Percentiles rank a stretch among this genome's conserved stretches.
phyloP scores from a whole-genome alignment of 192 early-diverging fungal species.

The Dimargaris xerosporica region DNA sequence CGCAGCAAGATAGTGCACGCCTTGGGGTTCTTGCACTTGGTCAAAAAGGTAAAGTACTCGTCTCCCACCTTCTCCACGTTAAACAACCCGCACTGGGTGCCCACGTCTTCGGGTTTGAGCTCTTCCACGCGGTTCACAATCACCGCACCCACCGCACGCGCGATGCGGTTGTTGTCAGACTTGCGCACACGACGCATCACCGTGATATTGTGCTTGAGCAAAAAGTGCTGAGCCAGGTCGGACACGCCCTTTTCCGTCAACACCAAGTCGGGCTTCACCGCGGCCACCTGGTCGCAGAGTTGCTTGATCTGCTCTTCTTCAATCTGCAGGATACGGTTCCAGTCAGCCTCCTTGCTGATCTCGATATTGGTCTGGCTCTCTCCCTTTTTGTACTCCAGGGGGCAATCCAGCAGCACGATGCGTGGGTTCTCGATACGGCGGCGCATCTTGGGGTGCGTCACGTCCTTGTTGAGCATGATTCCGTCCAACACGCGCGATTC shows the following conservation, averaged over 20 bases:
- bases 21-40: constrained; percentile 89
- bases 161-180: constrained; percentile 98
- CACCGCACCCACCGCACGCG: constrained; percentile 90
- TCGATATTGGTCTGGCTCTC: constrained; percentile 99
- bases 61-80: constrained; percentile 95
- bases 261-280: constrained; percentile 92
- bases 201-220: constrained; percentile 95
- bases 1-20: constrained; percentile 96
- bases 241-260: constrained; percentile 99
- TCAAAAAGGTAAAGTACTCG: constrained; percentile 97
- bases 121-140: constrained; percentile 96
- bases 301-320: constrained; percentile 98
- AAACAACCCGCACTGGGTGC: constrained; percentile 87
- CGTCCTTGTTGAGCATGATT: constrained; percentile 98
- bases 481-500: constrained; percentile 90
- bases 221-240: constrained; percentile 96
- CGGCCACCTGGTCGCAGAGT: constrained; percentile 92
- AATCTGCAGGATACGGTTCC: constrained; percentile 90
- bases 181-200: constrained; percentile 95
- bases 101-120: constrained; percentile 90
- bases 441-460: constrained; percentile 96
- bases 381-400: constrained; percentile 99
- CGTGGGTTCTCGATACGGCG: constrained; percentile 92
- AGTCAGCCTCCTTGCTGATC: constrained; percentile 91
- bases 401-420: constrained; percentile 92